These are phyloP conservation scores for Suillus subalutaceus DNA, from an alignment of 768 basidiomycete genomes.

Conservation along the genomic window DNA sequence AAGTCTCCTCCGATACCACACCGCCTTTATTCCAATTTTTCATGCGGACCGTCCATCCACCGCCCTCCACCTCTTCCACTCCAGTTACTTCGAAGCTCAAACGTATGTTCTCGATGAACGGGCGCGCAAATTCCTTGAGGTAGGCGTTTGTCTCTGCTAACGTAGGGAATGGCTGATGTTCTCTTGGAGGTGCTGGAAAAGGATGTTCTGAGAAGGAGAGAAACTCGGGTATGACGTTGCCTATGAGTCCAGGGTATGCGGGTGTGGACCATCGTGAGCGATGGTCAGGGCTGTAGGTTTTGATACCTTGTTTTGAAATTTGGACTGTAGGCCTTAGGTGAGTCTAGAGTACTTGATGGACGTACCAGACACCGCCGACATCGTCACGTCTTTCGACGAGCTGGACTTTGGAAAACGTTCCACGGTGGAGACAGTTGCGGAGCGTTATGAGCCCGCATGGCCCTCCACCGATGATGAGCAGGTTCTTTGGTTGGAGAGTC, in stretches of 20 bases:
- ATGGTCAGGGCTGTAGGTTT: slow-evolving; percentile 5
- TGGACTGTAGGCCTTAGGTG: background rate
- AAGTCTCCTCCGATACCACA: slow-evolving; percentile 36
- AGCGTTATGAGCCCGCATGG: slow-evolving; percentile 47
- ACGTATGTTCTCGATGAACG: slow-evolving; percentile 35
- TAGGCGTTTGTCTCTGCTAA: slow-evolving; percentile 32
- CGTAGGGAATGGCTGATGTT: slow-evolving; percentile 33
- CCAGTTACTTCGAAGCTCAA: slow-evolving; percentile 43
- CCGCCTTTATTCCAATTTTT: slow-evolving; percentile 38
- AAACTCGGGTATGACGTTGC: slow-evolving; percentile 51
- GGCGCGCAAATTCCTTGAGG: slow-evolving; percentile 28
- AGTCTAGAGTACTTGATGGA: background rate
- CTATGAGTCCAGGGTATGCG: slow-evolving; percentile 50
- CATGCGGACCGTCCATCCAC: slow-evolving; percentile 44
- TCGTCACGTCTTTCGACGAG: slow-evolving; percentile 48
- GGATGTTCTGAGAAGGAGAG: slow-evolving; percentile 33
- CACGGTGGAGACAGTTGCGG: slow-evolving; percentile 48
- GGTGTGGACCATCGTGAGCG: slow-evolving; percentile 44
- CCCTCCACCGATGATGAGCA: slow-evolving; percentile 47
- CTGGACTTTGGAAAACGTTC: slow-evolving; percentile 45
- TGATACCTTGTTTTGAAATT: background rate
- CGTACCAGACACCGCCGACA: slow-evolving; percentile 56
- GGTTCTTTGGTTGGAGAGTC: slow-evolving; percentile 30
- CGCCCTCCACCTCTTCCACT: slow-evolving; percentile 38
- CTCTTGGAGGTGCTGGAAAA: slow-evolving; percentile 28